Conservation (phyloP, 1,139 yeast genomes). For the Nakaseomyces sp. region DNA sequence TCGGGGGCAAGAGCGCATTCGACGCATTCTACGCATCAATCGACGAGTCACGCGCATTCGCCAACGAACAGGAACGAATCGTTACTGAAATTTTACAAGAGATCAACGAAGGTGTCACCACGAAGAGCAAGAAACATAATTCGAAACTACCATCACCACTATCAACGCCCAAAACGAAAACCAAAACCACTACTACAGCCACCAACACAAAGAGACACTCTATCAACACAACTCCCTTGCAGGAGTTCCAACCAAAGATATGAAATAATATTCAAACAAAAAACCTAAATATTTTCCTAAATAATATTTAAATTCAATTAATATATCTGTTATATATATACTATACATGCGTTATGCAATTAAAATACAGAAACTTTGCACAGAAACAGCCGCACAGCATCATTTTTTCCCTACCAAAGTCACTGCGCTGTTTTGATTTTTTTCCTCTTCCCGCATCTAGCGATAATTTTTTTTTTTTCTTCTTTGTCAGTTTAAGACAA, state of each 20-base stretch:
- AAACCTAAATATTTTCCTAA: too few relatives aligned
- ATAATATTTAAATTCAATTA: too few relatives aligned
- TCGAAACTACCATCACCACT: neutral
- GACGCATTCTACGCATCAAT: slow-evolving; percentile 28
- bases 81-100: neutral
- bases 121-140: neutral
- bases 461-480: too few relatives aligned
- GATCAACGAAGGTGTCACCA: neutral
- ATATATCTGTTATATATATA: too few relatives aligned
- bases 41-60: slow-evolving; percentile 16
- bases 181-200: too few relatives aligned
- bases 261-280: slow-evolving; percentile 2
- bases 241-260: neutral
- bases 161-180: slow-evolving; percentile 5
- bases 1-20: slow-evolving; percentile 21
- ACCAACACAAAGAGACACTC: neutral
- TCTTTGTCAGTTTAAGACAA: too few relatives aligned
- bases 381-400: too few relatives aligned
- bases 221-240: neutral
- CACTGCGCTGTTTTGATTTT: too few relatives aligned
- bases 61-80: slow-evolving; percentile 3
- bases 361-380: too few relatives aligned
- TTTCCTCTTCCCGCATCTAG: too few relatives aligned
- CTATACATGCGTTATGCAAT: too few relatives aligned
- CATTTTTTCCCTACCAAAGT: too few relatives aligned